Base-by-base conservation (phyloP, 306 rosid genomes). In the Dalbergia cochinchinensis region DNA sequence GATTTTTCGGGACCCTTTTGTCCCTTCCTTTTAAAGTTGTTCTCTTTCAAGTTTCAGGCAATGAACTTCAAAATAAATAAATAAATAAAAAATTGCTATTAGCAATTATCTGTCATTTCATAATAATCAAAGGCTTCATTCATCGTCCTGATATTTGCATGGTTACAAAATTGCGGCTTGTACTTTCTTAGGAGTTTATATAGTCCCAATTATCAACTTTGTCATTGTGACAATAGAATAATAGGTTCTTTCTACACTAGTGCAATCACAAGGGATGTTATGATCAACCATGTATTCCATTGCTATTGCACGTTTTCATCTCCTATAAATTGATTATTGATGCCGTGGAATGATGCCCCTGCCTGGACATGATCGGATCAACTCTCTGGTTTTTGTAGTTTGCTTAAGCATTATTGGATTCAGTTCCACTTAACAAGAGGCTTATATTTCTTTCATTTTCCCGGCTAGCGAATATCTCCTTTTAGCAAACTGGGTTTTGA, bases 401-500 rank as follows among this genome's bases (percentile, higher is more conserved):
- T 60, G 35, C 61, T 9, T 50, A 39, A 34, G 54, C 59, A 15
- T 51, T 67, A 59, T 26, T 2, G 16, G 78, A 53, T 63, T 54
- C 6, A 65, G 12, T 35, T 73, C 5, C 50, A 67, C 31, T 33
- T 26, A 1, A 47, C 59, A 19, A 78, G n/a, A 50, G 71, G 70
- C 69, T 73, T 31, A 7, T 65, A 66, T 73, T 83, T 59, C 26
- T 60, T 74, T 41, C 67, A 26, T 73, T 74, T 65, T 65, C 69
- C 74, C 37, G 39, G 18, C 47, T 63, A 61, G 26, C 58, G 62
- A 44, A 55, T 61, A 31, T 61, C 33, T 60, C 71, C 71, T 64
- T 48, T 45, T 67, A 51, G 35, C 53, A 19, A 39, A 66, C 50
- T 85, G 83, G 62, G 71, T 55, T 85, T 68, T 84, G 75, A 85